Evolutionary conservation across 2,329 filamentous ascomycete species (phyloP).

Genomic region (Epichloe uncinata): DNA sequence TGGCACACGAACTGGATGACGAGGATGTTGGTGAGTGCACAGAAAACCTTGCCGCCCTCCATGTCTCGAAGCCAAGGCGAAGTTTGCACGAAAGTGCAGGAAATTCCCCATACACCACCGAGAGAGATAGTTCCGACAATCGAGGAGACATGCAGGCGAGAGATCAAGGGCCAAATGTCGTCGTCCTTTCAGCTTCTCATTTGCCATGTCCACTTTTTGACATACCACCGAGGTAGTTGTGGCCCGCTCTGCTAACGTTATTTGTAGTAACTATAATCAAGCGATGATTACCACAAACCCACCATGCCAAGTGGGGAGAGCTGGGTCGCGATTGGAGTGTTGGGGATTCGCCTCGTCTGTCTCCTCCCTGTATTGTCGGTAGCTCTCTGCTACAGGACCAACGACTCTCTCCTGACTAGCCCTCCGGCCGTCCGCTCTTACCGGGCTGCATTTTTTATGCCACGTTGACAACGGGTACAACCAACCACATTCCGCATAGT

Average conservation of each 20-base stretch:
- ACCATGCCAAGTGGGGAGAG: slow-evolving; percentile 1
- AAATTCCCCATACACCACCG: neutral
- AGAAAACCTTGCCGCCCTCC: neutral
- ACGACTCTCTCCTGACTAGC: neutral
- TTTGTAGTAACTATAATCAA: slow-evolving; percentile 47
- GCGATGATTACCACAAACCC: slow-evolving; percentile 32
- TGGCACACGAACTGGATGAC: slow-evolving; percentile 82
- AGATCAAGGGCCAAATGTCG: neutral
- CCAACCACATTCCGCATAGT: neutral
- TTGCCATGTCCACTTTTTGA: neutral
- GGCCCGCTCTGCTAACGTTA: slow-evolving; percentile 5
- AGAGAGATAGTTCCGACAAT: neutral
- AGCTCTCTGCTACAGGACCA: neutral
- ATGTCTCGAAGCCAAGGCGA: neutral
- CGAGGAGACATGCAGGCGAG: neutral
- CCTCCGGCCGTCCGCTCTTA: neutral
- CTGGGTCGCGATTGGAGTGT: slow-evolving; percentile 5
- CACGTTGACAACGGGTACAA: neutral
- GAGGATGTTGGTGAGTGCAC: slow-evolving; percentile 79
- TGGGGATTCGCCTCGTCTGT: neutral
- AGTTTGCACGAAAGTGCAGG: neutral
- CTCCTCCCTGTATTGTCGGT: neutral
- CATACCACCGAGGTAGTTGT: neutral
- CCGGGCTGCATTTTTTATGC: neutral
- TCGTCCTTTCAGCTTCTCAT: neutral